Base-by-base conservation (phyloP, 164 flowering plant genomes). In the Tetrastigma voinierianum region DNA sequence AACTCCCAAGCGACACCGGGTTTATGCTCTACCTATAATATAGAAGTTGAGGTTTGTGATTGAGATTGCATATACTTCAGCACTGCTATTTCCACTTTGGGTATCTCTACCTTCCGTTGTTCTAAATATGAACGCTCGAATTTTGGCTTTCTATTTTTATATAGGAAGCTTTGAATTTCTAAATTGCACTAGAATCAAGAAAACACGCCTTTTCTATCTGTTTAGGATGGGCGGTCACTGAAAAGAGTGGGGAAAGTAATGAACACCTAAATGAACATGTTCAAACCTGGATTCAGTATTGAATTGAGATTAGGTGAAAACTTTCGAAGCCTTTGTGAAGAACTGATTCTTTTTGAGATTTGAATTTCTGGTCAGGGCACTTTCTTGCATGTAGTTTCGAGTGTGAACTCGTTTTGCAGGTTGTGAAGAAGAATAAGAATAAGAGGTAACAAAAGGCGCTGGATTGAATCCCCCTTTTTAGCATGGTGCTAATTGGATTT, bases 361-460 rank as follows among this genome's bases (percentile, higher is more conserved):
- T 32, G 40, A 7, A 32, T 32, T 32, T 49, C 52, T n/a, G n/a
- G 16, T n/a, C n/a, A n/a, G 52, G 3, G 10, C 40, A 10, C 40
- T 7, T 17, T 48, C 12, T 11, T 40, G 40, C 17, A 17, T n/a
- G n/a, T 57, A 9, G 19, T 15, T 58, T 68, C 18, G 32, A 11
- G 61, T 68, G 62, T 68, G 72, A 64, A 65, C 61, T 55, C 55
- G 54, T 72, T 57, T 66, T 51, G 56, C 48, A 53, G 12, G 55
- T 20, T 59, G 65, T 44, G 19, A 32, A 65, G 68, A 21, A 61
- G 63, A 64, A 56, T 56, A 23, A 66, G 67, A 66, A 72, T 72
- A 72, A 72, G 63, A 54, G 66, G 64, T 3, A 32, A 32, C n/a
- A 32, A 7, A 32, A 32, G 1, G 52, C 4, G 52, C 40, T 4